Conservation (phyloP, 352 stramenopile species). For the Phytophthora parvispora region DNA sequence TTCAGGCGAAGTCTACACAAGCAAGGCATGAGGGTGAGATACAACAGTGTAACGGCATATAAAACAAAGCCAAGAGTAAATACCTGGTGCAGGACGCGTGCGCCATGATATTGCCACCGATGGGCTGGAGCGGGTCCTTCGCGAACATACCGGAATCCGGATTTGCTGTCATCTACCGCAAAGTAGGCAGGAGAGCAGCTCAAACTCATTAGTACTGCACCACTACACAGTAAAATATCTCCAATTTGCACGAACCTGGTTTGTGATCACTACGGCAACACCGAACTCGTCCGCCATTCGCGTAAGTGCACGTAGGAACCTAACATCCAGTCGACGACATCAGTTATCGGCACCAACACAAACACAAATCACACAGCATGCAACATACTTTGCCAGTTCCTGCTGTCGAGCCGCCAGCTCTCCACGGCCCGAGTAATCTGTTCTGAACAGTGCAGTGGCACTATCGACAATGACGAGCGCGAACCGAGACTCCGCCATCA, state of each 20-base stretch:
- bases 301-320: slow-evolving; percentile 98
- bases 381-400: slow-evolving; percentile 81
- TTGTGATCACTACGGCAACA: slow-evolving; percentile 95
- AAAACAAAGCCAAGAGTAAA: not conserved
- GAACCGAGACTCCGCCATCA: slow-evolving; percentile 99
- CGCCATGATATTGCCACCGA: slow-evolving; percentile 93
- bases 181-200: not conserved
- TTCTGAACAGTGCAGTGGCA: slow-evolving; percentile 98
- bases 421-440: slow-evolving; percentile 98
- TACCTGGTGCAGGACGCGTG: slow-evolving; percentile 88
- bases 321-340: slow-evolving; percentile 28
- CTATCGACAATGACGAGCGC: slow-evolving; percentile 98
- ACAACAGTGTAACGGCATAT: not conserved
- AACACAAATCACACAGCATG: not conserved
- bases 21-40: not conserved
- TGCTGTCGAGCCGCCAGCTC: slow-evolving; percentile 97
- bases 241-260: slow-evolving; percentile 63
- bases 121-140: slow-evolving; percentile 91
- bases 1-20: slow-evolving; percentile 90
- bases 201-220: not conserved
- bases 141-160: slow-evolving; percentile 93
- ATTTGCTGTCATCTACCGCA: slow-evolving; percentile 87
- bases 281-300: slow-evolving; percentile 99
- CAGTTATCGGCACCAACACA: not conserved
- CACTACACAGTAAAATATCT: not conserved